Base-by-base conservation (phyloP, 306 rosid genomes). In the Biancaea sappan region DNA sequence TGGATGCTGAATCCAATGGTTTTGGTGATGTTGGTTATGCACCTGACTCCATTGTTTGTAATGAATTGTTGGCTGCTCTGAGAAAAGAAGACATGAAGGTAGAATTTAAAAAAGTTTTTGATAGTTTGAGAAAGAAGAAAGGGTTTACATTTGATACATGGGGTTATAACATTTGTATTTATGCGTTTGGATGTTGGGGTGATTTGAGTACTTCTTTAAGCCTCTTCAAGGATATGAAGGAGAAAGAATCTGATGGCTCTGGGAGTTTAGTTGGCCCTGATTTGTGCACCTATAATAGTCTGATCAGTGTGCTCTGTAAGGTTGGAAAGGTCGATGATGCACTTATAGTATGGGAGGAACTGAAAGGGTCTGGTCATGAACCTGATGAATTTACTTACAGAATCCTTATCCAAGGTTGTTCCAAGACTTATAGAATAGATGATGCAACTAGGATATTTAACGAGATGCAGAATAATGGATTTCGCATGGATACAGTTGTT, bases 181-280 rank as follows among this genome's bases (percentile, higher is more conserved):
- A 94, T 71, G 93, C 96, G 0, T 91, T 94, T 80, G 97, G 96
- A 28, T 86, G 86, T 80, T 94, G 96, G 98, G 95, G 97, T 26
- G 91, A 94, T 76, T 57, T 91, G 83, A 84, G 60, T 69, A 77
- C 89, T 77, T 83, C 87, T 32, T 66, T 94, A 15, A 72, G 58
- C 18, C 87, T 91, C 15, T 90, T 79, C 72, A 87, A 79, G 51
- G 91, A 89, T 84, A 91, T 91, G 96, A 89, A 87, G 81, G 74
- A 67, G 34, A 80, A 74, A 63, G 82, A 66, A 13, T 68, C 66
- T 57, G 74, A 47, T 56, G 75, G 40, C 70, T 77, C 76, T 38
- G 73, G 47, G 38, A 21, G 58, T 61, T 85, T 83, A 14, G 46
- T 80, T 10, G 84, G 84, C 25, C 97, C 96, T 0, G 97, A 91